Conservation (phyloP, 352 stramenopile genomes). For the Blastocystis hominis region DNA sequence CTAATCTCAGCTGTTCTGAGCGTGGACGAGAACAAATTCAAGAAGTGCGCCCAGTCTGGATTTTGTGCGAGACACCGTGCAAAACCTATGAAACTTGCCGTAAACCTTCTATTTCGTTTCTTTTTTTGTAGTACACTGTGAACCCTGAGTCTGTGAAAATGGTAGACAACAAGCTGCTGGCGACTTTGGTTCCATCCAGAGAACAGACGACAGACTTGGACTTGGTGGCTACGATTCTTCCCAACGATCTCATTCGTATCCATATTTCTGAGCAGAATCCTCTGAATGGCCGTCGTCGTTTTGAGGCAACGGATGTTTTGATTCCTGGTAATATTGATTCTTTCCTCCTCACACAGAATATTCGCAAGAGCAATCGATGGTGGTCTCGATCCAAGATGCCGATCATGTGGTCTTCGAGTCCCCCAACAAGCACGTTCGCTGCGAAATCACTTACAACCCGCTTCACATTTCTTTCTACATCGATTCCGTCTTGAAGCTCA, state of each 20-base stretch:
- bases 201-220: background rate
- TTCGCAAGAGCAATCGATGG: background rate
- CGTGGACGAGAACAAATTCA: constrained; percentile 93
- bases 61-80: constrained; percentile 83
- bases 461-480: constrained; percentile 38
- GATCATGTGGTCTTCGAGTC: constrained; percentile 2
- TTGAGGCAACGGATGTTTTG: constrained; percentile 34
- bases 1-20: constrained; percentile 63
- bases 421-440: constrained; percentile 1
- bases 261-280: constrained; percentile 4
- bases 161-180: background rate
- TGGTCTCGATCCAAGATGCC: background rate
- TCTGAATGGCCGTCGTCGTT: constrained; percentile 17
- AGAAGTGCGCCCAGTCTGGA: constrained; percentile 87
- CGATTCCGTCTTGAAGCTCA: constrained; percentile 11
- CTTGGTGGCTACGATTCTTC: constrained; percentile 30
- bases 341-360: background rate
- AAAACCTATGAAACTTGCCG: constrained; percentile 48
- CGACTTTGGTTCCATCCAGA: background rate
- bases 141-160: constrained; percentile 49
- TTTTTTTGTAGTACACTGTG: constrained; percentile 59
- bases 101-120: constrained; percentile 62
- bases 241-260: constrained; percentile 33
- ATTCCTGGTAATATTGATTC: background rate
- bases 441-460: constrained; percentile 11